These are phyloP conservation scores for Syzygium grande DNA, from an alignment of 345 rosid genomes.

Conservation along the genomic window DNA sequence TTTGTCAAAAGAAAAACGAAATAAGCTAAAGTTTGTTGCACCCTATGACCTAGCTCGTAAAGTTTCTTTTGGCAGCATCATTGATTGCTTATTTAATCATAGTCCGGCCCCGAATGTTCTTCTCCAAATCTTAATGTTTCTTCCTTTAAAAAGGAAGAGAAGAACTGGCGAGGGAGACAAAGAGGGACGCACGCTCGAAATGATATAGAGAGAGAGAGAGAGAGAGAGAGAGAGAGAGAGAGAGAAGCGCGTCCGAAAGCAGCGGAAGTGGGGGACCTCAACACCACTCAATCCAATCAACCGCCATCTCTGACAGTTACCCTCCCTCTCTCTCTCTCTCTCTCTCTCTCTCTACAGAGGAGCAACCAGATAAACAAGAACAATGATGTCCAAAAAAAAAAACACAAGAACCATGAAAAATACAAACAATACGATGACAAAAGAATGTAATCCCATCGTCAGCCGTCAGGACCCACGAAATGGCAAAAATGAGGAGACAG, in stretches of 20 bases:
- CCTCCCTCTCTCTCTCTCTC: slow-evolving; percentile 1
- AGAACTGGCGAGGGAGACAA: background rate
- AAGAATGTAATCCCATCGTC: background rate
- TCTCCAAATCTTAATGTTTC: background rate
- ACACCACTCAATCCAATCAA: slow-evolving; percentile 5
- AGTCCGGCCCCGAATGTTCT: background rate
- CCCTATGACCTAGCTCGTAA: background rate
- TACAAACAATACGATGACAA: background rate
- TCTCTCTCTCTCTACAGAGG: background rate
- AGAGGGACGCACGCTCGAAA: background rate
- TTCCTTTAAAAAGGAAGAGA: background rate
- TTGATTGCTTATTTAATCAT: background rate
- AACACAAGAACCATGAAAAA: background rate
- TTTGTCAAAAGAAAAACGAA: background rate
- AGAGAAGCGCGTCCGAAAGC: slow-evolving; percentile 25
- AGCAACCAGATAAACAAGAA: background rate
- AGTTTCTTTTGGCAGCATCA: background rate
- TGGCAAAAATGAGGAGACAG: background rate
- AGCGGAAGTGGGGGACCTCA: slow-evolving; percentile 28
- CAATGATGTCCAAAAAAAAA: background rate
- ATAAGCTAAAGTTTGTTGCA: background rate
- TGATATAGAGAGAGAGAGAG: background rate
- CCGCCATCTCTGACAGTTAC: slow-evolving; percentile 2
- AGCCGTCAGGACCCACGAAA: background rate
- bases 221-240: background rate